Percentiles rank a stretch among this genome's conserved stretches.
Conservation (phyloP, 495 filamentous ascomycete species). For the Daldinia concentrica region DNA sequence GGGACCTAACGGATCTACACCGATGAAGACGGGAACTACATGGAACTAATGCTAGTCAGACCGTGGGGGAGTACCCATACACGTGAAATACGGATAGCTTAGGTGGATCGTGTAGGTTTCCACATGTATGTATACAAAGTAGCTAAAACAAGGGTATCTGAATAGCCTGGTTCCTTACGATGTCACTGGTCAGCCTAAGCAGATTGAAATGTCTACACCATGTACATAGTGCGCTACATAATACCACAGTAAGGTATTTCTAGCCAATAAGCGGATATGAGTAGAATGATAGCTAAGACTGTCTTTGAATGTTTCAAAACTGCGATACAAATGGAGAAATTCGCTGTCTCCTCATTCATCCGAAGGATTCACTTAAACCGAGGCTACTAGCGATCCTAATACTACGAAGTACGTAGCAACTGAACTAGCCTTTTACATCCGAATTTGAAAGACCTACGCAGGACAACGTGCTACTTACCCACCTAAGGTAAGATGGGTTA, state of each 20-base stretch:
- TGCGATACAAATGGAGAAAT: neutral
- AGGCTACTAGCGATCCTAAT: neutral
- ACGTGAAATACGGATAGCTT: neutral
- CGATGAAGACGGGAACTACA: slow-evolving; percentile 31
- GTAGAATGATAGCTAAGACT: neutral
- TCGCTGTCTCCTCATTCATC: neutral
- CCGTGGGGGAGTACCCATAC: slow-evolving; percentile 24
- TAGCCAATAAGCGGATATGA: neutral
- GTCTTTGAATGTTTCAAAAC: neutral
- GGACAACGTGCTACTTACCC: neutral
- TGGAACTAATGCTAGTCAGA: slow-evolving; percentile 37
- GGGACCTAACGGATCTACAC: slow-evolving; percentile 34
- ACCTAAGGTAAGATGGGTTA: neutral
- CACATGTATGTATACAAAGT: neutral
- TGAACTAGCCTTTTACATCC: neutral
- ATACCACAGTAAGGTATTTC: neutral
- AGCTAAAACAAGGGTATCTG: neutral
- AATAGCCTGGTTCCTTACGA: neutral
- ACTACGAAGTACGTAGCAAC: neutral
- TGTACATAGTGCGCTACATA: neutral
- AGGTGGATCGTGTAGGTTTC: neutral
- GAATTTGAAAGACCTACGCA: neutral
- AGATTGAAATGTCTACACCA: neutral
- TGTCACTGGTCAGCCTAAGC: neutral
- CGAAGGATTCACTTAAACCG: neutral